phyloP scores from a whole-genome alignment of 176 grass and related monocot species.

The Rhynchospora tenuis region DNA sequence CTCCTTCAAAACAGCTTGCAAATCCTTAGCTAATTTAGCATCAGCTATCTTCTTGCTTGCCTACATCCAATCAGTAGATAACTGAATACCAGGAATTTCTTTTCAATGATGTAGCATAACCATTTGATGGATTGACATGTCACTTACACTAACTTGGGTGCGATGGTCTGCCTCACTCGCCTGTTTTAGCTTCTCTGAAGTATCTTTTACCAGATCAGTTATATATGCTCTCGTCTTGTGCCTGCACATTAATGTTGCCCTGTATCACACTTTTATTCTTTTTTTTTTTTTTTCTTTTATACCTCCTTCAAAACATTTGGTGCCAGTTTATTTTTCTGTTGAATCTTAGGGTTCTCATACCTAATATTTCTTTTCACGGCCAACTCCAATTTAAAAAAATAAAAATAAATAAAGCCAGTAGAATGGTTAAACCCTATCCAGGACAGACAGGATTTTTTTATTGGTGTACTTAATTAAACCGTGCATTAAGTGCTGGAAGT shows the following conservation, averaged over 20 bases:
- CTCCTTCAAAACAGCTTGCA: conserved; percentile 47
- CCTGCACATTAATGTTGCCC: conserved; percentile 31
- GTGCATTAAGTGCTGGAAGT: conserved; percentile 9
- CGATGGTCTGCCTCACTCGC: conserved; percentile 81
- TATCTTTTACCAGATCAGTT: conserved; percentile 41
- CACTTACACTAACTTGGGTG: conserved; percentile 72
- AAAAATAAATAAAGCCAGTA: neutral
- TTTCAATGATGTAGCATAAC: neutral
- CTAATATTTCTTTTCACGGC: neutral
- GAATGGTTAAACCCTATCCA: neutral
- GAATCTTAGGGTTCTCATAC: neutral
- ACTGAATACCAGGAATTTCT: neutral
- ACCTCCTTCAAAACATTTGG: neutral
- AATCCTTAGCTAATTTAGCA: conserved; percentile 46
- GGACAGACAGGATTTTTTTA: neutral
- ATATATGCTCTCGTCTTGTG: conserved; percentile 41
- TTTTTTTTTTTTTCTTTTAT: neutral
- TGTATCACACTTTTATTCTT: neutral
- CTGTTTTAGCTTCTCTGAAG: conserved; percentile 54
- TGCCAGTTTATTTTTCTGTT: neutral
- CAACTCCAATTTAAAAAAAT: neutral
- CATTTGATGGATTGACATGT: neutral
- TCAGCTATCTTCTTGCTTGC: conserved; percentile 86
- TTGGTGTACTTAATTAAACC: neutral
- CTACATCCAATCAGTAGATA: conserved; percentile 39